phyloP scores from a whole-genome alignment of 1,284 basidiomycete species.

The Cryptococcus depauperatus region DNA sequence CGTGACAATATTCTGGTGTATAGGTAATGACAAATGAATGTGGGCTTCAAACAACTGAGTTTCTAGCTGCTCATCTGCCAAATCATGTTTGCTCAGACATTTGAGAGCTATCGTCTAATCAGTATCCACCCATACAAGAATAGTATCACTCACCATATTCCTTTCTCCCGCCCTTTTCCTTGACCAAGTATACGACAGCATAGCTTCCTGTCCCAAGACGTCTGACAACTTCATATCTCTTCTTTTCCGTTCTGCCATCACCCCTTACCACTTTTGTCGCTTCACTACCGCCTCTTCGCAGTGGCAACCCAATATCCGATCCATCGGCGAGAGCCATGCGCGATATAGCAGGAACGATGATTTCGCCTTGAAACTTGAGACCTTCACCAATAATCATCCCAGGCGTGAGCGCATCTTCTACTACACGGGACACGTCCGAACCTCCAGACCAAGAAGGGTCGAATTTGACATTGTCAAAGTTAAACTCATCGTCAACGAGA shows the following conservation, averaged over 20 bases:
- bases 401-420: slow-evolving; percentile 28
- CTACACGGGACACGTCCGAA: slow-evolving; percentile 16
- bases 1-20: slow-evolving; percentile 91
- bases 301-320: slow-evolving; percentile 26
- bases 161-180: slow-evolving; percentile 71
- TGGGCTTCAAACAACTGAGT: slow-evolving; percentile 88
- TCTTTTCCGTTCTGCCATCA: slow-evolving; percentile 18
- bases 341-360: slow-evolving; percentile 38
- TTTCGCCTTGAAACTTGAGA: slow-evolving; percentile 39
- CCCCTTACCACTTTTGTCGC: slow-evolving; percentile 18
- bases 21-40: slow-evolving; percentile 85
- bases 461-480: slow-evolving; percentile 17
- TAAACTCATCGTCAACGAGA: slow-evolving; percentile 17
- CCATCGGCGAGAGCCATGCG: slow-evolving; percentile 16
- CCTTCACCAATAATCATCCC: slow-evolving; percentile 42
- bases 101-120: slow-evolving; percentile 60
- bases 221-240: slow-evolving; percentile 66
- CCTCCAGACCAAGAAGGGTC: slow-evolving; percentile 11
- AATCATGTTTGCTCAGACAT: slow-evolving; percentile 86
- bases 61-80: slow-evolving; percentile 72
- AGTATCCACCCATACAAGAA: not conserved
- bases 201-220: slow-evolving; percentile 81
- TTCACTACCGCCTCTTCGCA: slow-evolving; percentile 38
- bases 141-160: slow-evolving; percentile 54
- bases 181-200: slow-evolving; percentile 86